Evolutionary conservation across 2,329 filamentous ascomycete species (phyloP).

Genomic region (Sarocladium kiliense): DNA sequence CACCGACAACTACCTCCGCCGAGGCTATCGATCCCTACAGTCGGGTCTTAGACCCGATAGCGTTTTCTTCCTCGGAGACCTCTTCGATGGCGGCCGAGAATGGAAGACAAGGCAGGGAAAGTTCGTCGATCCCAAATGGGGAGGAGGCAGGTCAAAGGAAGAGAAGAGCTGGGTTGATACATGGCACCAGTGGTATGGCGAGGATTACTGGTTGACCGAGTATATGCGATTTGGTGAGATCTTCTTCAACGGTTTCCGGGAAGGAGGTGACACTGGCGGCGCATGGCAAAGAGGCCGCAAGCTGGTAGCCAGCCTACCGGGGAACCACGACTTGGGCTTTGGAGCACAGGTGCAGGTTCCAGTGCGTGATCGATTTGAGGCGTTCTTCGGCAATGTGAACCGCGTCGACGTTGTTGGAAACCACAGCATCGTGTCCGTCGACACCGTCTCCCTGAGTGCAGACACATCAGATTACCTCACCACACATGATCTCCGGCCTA

Average conservation of each 20-base stretch:
- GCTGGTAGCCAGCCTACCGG: conserved; percentile 79
- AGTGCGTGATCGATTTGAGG: conserved; percentile 77
- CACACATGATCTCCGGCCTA: conserved; percentile 47
- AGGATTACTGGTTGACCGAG: conserved; percentile 81
- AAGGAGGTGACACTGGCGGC: conserved; percentile 48
- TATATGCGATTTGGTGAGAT: conserved; percentile 82
- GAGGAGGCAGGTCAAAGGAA: conserved; percentile 40
- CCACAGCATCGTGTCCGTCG: conserved; percentile 90
- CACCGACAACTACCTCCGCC: conserved; percentile 85
- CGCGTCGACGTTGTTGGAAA: conserved; percentile 88
- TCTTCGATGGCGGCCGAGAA: conserved; percentile 94
- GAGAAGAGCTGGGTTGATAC: conserved; percentile 54
- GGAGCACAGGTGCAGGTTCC: conserved; percentile 76
- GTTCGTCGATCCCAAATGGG: conserved; percentile 57
- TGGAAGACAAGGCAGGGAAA: conserved; percentile 70
- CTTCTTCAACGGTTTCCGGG: conserved; percentile 68
- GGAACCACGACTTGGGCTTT: conserved; percentile 94
- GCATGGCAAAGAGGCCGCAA: conserved; percentile 64
- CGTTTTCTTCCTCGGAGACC: conserved; percentile 84
- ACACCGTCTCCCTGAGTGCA: conserved; percentile 83
- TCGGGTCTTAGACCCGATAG: conserved; percentile 74
- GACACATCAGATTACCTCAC: conserved; percentile 46
- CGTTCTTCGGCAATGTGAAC: conserved; percentile 89
- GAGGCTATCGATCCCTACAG: conserved; percentile 77
- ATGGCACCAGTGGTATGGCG: conserved; percentile 71